Evolutionary conservation across 176 grass and related monocot genomes (phyloP), one percentile per base, ranked within the genome.

Genomic region (Oryza longistaminata): DNA sequence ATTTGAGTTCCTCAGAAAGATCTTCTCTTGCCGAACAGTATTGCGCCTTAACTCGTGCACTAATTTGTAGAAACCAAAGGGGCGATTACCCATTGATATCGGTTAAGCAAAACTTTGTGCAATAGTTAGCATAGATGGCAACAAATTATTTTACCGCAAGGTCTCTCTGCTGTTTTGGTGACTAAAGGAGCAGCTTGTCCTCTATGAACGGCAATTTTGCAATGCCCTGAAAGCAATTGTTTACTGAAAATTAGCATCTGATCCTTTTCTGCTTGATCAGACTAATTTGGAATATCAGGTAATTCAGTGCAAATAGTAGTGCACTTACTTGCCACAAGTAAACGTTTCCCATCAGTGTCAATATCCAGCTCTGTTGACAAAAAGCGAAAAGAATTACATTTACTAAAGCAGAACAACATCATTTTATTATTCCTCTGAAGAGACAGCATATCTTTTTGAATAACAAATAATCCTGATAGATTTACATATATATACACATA

Each of bases 291-390:
- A 67, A 37, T 80, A 61, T 64, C 33, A 43, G 9, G 35, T 33
- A 2, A 49, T 48, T 48, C 40, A 55, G 14, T 76, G 21, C 53
- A 46, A 33, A 0, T 34, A 52, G 49, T 58, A 33, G 34, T 26
- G 21, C 33, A 88, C 83, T 87, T 89, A 94, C 89, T 70, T 91
- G 76, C 92, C 87, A 91, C 29, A 78, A 45, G 78, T 82, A 91
- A 91, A 15, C 76, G 89, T 81, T 87, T 89, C 22, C 87, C 89
- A 67, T 87, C 60, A 3, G 81, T 94, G 64, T 94, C 92, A 11
- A 89, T 82, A 80, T 91, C 55, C 43, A 89, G 45, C 37, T 94
- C 92, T 87, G 67, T 22, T 17, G 14, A 72, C 9, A 64, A 76
- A 67, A 79, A 2, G 7, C 17, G 1, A 52, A 52, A 58, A n/a